A percentile compares a stretch with the other conserved stretches of the same genome.
These are phyloP conservation scores for Metschnikowia drakensbergensis DNA, from an alignment of 805 yeast genomes.

Conservation along the genomic window DNA sequence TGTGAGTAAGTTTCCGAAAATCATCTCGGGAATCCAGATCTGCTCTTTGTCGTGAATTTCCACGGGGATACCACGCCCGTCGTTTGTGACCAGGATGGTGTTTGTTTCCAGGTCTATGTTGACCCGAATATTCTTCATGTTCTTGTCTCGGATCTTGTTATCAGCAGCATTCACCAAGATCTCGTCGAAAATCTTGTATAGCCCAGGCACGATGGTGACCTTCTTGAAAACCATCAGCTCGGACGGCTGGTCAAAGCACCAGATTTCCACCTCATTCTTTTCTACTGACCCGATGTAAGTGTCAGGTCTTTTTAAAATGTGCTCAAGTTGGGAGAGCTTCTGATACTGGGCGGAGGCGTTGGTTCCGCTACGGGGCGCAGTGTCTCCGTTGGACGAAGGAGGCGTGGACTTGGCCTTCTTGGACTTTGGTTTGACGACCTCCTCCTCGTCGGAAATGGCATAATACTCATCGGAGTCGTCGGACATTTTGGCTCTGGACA, in stretches of 20 bases:
- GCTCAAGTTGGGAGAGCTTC: conserved; percentile 91
- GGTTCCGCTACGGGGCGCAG: conserved; percentile 15
- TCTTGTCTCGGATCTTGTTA: conserved; percentile 90
- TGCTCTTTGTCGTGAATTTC: conserved; percentile 90
- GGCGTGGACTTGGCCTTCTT: conserved; percentile 13
- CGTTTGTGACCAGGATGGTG: conserved; percentile 77
- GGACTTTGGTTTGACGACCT: conserved; percentile 8
- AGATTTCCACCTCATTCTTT: conserved; percentile 69
- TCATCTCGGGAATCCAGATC: conserved; percentile 92
- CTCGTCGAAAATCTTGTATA: conserved; percentile 95
- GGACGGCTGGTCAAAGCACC: conserved; percentile 65
- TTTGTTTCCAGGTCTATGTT: conserved; percentile 71
- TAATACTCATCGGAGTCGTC: conserved; percentile 14
- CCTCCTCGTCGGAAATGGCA: conserved; percentile 9
- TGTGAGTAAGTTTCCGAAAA: conserved; percentile 90
- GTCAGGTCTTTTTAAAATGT: conserved; percentile 94
- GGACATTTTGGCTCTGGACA: conserved; percentile 7
- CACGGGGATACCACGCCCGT: conserved; percentile 93
- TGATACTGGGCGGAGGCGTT: conserved; percentile 76
- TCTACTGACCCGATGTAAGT: conserved; percentile 96
- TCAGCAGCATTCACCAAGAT: conserved; percentile 98
- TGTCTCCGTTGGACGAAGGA: conserved; percentile 13
- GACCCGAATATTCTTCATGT: conserved; percentile 85
- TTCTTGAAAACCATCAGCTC: conserved; percentile 47
- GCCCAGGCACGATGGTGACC: conserved; percentile 89